Conservation (phyloP, 1,139 yeast species). For the Martiniozyma asiatica region DNA sequence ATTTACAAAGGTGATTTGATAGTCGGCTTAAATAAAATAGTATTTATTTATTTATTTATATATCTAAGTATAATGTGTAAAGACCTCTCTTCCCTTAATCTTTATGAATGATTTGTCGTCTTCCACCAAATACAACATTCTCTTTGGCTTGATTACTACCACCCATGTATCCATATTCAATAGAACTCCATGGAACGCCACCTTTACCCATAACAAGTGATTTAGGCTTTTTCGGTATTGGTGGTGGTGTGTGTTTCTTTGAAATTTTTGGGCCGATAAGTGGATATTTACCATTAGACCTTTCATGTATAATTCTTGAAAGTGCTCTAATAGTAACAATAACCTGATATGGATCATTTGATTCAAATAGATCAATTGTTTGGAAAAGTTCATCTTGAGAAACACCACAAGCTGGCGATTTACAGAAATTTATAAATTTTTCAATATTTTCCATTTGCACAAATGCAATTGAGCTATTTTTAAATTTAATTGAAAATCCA, state of each 20-base stretch:
- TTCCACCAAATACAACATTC: conserved; percentile 37
- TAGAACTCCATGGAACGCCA: conserved; percentile 35
- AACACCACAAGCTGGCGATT: conserved; percentile 44
- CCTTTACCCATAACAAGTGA: conserved; percentile 24
- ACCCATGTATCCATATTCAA: conserved; percentile 46
- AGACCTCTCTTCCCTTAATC: too few relatives aligned
- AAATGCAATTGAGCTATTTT: conserved; percentile 67
- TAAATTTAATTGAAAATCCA: conserved; percentile 36
- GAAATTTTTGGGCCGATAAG: conserved; percentile 28
- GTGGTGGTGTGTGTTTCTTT: conserved; percentile 28
- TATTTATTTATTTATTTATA: too few relatives aligned
- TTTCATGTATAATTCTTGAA: conserved; percentile 46
- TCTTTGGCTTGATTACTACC: conserved; percentile 44
- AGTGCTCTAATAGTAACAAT: conserved; percentile 62
- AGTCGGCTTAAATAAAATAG: too few relatives aligned
- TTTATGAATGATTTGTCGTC: too few relatives aligned
- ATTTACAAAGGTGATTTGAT: too few relatives aligned
- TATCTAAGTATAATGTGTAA: too few relatives aligned
- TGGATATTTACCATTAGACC: conserved; percentile 13
- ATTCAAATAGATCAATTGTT: conserved; percentile 68
- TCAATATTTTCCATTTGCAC: conserved; percentile 78
- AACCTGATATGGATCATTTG: conserved; percentile 68
- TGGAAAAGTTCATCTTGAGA: conserved; percentile 80
- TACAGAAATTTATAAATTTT: conserved; percentile 51
- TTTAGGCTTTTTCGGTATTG: conserved; percentile 27